Evolutionary conservation across 2,329 filamentous ascomycete species (phyloP).

Genomic region (Aspergillus calidoustus): DNA sequence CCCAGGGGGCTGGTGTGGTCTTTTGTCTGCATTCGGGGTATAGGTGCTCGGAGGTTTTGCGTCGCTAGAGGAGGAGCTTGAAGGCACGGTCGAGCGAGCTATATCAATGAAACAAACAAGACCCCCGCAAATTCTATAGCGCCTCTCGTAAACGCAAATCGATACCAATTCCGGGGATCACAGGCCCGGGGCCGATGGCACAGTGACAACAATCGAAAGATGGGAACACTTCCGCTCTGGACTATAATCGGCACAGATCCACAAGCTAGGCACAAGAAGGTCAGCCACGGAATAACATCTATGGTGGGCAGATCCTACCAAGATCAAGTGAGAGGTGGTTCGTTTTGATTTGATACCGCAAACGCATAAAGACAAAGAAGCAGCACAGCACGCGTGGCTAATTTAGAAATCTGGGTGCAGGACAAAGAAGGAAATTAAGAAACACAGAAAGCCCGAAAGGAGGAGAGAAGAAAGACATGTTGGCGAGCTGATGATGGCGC

Average conservation of each 20-base stretch:
- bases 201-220: neutral
- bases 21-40: slow-evolving; percentile 23
- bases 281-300: neutral
- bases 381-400: neutral
- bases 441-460: neutral
- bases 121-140: neutral
- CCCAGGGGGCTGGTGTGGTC: slow-evolving; percentile 14
- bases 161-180: neutral
- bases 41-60: neutral
- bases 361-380: slow-evolving; percentile 1
- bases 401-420: neutral
- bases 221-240: neutral
- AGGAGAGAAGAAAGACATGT: slow-evolving; percentile 2
- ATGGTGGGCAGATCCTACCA: neutral
- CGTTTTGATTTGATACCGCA: neutral
- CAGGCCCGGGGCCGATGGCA: neutral
- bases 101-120: neutral
- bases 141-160: neutral
- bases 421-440: slow-evolving; percentile 3
- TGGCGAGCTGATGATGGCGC: neutral
- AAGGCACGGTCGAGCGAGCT: neutral
- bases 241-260: neutral
- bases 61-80: neutral
- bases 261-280: slow-evolving; percentile 7
- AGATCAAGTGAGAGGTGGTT: neutral